Evolutionary conservation across 805 yeast genomes (phyloP), one percentile per base, ranked within the genome.

Genomic region (Cyberlindnera xishuangbannaensis): DNA sequence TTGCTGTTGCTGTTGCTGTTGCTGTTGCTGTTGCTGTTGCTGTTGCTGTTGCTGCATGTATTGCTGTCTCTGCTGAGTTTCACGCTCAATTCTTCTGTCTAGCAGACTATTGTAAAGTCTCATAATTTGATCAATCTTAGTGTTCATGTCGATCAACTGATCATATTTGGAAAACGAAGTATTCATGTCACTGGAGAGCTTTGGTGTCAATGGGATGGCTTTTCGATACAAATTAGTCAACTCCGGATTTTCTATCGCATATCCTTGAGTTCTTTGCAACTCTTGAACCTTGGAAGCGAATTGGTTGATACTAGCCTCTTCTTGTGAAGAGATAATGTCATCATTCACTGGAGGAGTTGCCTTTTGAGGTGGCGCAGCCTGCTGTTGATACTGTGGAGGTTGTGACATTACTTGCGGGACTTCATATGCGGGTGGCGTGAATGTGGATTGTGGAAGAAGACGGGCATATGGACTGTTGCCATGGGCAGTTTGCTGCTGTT

Each of bases 51-150:
- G 23, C 11, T 20, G 12, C 23, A 15, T 28, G 27, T 54, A 52
- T 26, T 53, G 61, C 31, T 59, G 39, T 18, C 40, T 31, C 36
- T 38, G 41, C 17, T 28, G 42, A 15, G 27, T 35, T 21, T 72
- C 56, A 38, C 59, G 53, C 48, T 65, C 55, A 41, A 69, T 56
- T 52, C 78, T 56, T 18, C 65, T 60, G 39, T 87, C 95, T 39
- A 86, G 63, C 31, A 82, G 67, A 39, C 71, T 73, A 53, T 86
- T 95, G 48, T 86, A 87, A n/a, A 81, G 63, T 40, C 81, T 70
- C 50, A 78, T 72, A 20, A 85, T 78, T 5, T 86, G 78, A 34
- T 83, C 78, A 34, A 87, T 70, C 48, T 87, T 85, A 30, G 81
- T 73, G 58, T 83, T 85, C 74, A 83, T 65, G 30, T 82, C 84